Base-by-base conservation (phyloP, 1,284 basidiomycete species). In the Ustilago bromivora region DNA sequence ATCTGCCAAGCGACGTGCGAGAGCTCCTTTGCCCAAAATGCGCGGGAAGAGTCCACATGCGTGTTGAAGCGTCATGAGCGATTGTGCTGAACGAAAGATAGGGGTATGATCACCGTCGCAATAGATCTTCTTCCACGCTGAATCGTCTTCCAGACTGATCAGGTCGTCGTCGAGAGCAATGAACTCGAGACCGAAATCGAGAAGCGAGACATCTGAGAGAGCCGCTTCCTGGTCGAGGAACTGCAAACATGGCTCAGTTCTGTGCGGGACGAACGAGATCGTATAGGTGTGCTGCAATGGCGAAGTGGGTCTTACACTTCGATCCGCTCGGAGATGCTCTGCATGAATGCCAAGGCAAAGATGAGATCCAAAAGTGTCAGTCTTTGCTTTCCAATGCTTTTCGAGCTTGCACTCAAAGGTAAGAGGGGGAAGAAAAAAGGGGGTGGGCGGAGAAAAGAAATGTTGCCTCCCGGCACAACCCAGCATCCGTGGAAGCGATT, bases 81-180 rank as follows among this genome's bases (percentile, higher is more conserved):
- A 94, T 84, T 96, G 91, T 0, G 92, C 92, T 4, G 96, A 93
- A 83, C 97, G 92, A 85, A 92, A 97, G 31, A 98, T 89, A 11
- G 92, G 89, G 0, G 94, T 94, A 84, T 96, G 94, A 80, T 99
- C 96, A n/a, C 94, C 94, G 76, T 97, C 93, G 94, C 96, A 82
- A 38, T 75, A 70, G 58, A 79, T 71, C 51, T 72, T 72, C 10
- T 70, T 70, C 73, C 79, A 82, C 10, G 75, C 78, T 6, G 61
- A 31, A 2, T 78, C 70, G n/a, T 84, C 81, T 47, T 85, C 83
- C 17, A 85, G 74, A 32, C 78, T 80, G 55, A 85, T 79, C 9
- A 85, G 61, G 51, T 99, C 96, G 36, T 94, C 91, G 68, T 95
- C 95, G 36, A 98, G 85, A 3, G 95, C 94, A 58, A 98, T 94